Base-by-base conservation (phyloP, 2,329 filamentous ascomycete genomes). In the Volutella citrinella region DNA sequence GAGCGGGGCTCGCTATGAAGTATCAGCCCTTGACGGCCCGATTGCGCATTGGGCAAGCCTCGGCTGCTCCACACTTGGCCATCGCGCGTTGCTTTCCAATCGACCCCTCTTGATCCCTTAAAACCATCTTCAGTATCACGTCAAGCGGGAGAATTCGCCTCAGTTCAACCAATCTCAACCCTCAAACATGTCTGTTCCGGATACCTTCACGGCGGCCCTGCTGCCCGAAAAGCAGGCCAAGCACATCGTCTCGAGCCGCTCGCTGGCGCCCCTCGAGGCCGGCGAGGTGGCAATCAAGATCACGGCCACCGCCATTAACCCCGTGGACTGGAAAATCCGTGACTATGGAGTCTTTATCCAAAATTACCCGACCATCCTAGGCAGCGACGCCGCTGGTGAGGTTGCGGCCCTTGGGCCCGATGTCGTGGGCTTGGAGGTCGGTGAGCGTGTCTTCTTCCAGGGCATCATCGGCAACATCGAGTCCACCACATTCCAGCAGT, bases 401-500 rank as follows among this genome's bases (percentile, higher is more conserved):
- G 23, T 49, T 1, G 36, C 22, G 8, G 45, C 41, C 0, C 21
- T 44, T 0, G 43, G 46, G 0, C 10, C 41, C 2, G 44, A 26
- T 5, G 29, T 33, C 1, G 32, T 39, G 3, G 26, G 26, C 5
- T 37, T 50, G 10, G 27, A 23, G 1, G n/a, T 39, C 2, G 47
- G 46, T 0, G 47, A 50, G 17, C 39, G 47, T 1, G 46, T 50
- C 19, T 59, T 62, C 46, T 63, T 63, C 45, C 53, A 59, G 29
- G 59, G 59, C 5, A 58, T 61, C 13, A 36, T 61, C 5, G 49
- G 45, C 16, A 51, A 54, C 15, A 49, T 51, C 18, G 43, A 59
- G 27, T 43, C 45, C 2, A 51, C 44, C 3, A 60, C 60, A 2
- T 64, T 63, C 44, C 61, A 65, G 41, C 54, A 64, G 32, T 65